Conservation (phyloP, 2,329 filamentous ascomycete species). For the Curvularia hawaiiensis region DNA sequence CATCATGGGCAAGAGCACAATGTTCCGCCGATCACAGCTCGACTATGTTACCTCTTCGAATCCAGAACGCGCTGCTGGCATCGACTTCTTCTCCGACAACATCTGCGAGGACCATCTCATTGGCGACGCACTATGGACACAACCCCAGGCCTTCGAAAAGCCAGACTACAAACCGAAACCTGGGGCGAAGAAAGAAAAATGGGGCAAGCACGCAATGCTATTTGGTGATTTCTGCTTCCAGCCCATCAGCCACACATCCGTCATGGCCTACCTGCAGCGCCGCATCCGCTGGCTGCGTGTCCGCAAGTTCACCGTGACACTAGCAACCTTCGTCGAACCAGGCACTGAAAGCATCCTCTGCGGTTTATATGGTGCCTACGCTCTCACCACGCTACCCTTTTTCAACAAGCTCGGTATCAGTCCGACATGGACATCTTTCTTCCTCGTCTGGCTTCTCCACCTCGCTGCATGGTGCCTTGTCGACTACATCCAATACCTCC, state of each 20-base stretch:
- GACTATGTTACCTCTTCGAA: conserved; percentile 69
- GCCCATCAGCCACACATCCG: conserved; percentile 81
- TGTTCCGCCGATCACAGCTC: conserved; percentile 94
- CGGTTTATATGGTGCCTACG: conserved; percentile 79
- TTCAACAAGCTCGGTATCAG: conserved; percentile 62
- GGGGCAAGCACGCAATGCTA: conserved; percentile 80
- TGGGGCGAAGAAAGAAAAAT: conserved; percentile 48
- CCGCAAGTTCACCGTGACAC: conserved; percentile 88
- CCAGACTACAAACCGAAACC: conserved; percentile 28
- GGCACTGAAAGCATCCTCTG: conserved; percentile 89
- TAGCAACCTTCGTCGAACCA: conserved; percentile 89
- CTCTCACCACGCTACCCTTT: conserved; percentile 73
- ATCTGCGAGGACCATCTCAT: conserved; percentile 99
- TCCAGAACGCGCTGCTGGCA: conserved; percentile 64
- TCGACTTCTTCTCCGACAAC: conserved; percentile 93
- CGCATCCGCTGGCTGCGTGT: conserved; percentile 90
- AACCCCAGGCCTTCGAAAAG: conserved; percentile 48
- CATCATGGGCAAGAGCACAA: conserved; percentile 95
- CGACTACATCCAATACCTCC: conserved; percentile 75
- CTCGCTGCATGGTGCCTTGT: conserved; percentile 73
- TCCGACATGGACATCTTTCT: conserved; percentile 71
- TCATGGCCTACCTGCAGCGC: conserved; percentile 77
- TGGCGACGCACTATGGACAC: conserved; percentile 86
- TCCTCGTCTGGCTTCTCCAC: conserved; percentile 67
- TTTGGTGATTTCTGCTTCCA: conserved; percentile 89